These are phyloP conservation scores for Corynespora cassiicola DNA, from an alignment of 2,329 filamentous ascomycete species.

Conservation along the genomic window DNA sequence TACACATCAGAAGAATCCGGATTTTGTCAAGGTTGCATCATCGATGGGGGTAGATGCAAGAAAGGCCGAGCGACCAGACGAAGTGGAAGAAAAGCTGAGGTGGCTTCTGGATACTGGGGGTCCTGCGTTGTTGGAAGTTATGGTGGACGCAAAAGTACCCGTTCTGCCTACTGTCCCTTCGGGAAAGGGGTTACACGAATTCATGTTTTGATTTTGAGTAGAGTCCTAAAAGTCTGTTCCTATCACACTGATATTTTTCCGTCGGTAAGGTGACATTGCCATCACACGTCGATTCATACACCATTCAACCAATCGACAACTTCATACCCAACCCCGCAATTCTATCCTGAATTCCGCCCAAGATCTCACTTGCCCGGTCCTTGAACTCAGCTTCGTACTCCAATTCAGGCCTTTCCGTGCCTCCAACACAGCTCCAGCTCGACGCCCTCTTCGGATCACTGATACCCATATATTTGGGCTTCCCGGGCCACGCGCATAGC, in stretches of 20 bases:
- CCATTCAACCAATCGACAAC: slow-evolving; percentile 23
- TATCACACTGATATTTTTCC: too few relatives aligned
- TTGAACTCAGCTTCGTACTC: slow-evolving; percentile 6
- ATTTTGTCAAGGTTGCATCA: slow-evolving; percentile 87
- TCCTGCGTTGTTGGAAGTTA: slow-evolving; percentile 84
- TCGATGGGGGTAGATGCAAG: slow-evolving; percentile 84
- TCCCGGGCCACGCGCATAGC: slow-evolving; percentile 27
- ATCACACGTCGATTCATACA: too few relatives aligned
- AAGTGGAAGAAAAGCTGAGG: slow-evolving; percentile 75
- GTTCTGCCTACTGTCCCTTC: slow-evolving; percentile 92
- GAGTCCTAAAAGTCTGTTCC: too few relatives aligned
- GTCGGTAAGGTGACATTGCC: too few relatives aligned
- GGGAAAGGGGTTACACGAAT: slow-evolving; percentile 84
- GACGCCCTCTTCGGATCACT: slow-evolving; percentile 22
- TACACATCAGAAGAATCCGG: slow-evolving; percentile 87
- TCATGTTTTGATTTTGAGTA: too few relatives aligned
- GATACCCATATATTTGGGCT: slow-evolving; percentile 20
- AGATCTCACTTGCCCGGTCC: slow-evolving; percentile 18
- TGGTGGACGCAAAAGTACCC: slow-evolving; percentile 84
- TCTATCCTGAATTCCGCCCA: slow-evolving; percentile 24
- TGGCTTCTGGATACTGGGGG: slow-evolving; percentile 84
- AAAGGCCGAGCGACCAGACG: slow-evolving; percentile 72
- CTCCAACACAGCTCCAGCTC: slow-evolving; percentile 31
- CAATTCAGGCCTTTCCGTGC: slow-evolving; percentile 18
- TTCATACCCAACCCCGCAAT: slow-evolving; percentile 25